These are phyloP conservation scores for Paradendryphiella salina DNA, from an alignment of 2,329 filamentous ascomycete genomes.

Conservation along the genomic window DNA sequence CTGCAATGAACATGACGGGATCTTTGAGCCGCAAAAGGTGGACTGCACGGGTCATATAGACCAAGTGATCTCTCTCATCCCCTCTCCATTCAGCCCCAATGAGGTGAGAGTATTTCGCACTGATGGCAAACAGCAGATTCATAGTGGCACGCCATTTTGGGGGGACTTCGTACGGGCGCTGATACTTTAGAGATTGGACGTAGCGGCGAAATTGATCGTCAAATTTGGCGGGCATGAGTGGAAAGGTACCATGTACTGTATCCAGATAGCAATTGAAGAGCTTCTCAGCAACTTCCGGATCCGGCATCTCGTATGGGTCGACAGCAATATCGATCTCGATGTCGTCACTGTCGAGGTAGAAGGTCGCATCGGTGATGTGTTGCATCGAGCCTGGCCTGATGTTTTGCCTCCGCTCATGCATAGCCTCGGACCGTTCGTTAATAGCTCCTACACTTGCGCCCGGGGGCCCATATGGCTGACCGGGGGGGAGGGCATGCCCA, in stretches of 20 bases:
- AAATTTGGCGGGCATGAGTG: slow-evolving; percentile 36
- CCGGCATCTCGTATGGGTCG: slow-evolving; percentile 41
- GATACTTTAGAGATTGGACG: slow-evolving; percentile 5
- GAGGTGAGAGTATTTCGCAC: slow-evolving; percentile 45
- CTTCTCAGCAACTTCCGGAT: slow-evolving; percentile 34
- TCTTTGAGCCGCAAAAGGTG: slow-evolving; percentile 29
- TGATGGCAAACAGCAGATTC: slow-evolving; percentile 51
- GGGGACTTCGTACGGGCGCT: slow-evolving; percentile 14
- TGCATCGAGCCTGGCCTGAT: slow-evolving; percentile 13
- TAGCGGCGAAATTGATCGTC: slow-evolving; percentile 27
- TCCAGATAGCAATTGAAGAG: slow-evolving; percentile 45
- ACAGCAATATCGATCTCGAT: slow-evolving; percentile 29
- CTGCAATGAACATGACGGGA: slow-evolving; percentile 25
- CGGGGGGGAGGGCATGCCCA: slow-evolving; percentile 9
- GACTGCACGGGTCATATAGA: slow-evolving; percentile 45
- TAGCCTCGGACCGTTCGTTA: slow-evolving; percentile 20
- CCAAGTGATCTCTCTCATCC: slow-evolving; percentile 42
- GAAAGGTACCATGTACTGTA: slow-evolving; percentile 41
- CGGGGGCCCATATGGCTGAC: slow-evolving; percentile 26
- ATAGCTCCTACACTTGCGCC: slow-evolving; percentile 16
- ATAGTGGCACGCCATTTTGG: slow-evolving; percentile 44
- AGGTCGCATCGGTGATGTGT: slow-evolving; percentile 33
- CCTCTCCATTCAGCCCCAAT: slow-evolving; percentile 32
- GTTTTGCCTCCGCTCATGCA: slow-evolving; percentile 23
- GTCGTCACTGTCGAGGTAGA: slow-evolving; percentile 44